A percentile compares a stretch with the other conserved stretches of the same genome.
Conservation (phyloP, 306 rosid species). For the Boehmeria nivea region DNA sequence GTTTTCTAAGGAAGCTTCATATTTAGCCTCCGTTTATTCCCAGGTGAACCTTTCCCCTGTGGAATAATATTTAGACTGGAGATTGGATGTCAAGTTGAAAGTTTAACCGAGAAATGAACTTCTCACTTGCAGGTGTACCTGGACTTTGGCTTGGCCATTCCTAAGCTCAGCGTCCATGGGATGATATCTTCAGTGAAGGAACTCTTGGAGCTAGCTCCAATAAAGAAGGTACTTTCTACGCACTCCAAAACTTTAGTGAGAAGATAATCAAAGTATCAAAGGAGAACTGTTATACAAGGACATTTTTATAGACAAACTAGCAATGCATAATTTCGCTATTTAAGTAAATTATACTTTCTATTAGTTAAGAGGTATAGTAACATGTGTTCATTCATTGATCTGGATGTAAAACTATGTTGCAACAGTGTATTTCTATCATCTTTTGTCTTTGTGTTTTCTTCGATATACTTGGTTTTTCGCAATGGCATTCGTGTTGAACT, state of each 20-base stretch:
- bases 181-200: constrained; percentile 72
- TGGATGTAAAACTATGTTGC: constrained; percentile 5
- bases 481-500: constrained; percentile 15
- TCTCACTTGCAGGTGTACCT: constrained; percentile 60
- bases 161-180: constrained; percentile 84
- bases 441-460: not conserved
- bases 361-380: not conserved
- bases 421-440: not conserved
- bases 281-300: too few species aligned
- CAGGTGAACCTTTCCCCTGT: constrained; percentile 38
- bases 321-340: too few species aligned
- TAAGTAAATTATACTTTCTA: not conserved
- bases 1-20: constrained; percentile 87
- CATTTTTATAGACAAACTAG: too few species aligned
- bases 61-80: not conserved
- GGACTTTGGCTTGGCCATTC: constrained; percentile 85
- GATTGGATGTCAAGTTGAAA: not conserved
- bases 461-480: not conserved
- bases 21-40: constrained; percentile 75
- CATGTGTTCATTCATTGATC: not conserved
- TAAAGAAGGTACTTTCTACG: constrained; percentile 49
- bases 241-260: too few species aligned
- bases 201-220: constrained; percentile 74
- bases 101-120: constrained; percentile 11
- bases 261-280: too few species aligned